Conservation (phyloP, 2,329 filamentous ascomycete genomes). For the Kalmusia sp. region DNA sequence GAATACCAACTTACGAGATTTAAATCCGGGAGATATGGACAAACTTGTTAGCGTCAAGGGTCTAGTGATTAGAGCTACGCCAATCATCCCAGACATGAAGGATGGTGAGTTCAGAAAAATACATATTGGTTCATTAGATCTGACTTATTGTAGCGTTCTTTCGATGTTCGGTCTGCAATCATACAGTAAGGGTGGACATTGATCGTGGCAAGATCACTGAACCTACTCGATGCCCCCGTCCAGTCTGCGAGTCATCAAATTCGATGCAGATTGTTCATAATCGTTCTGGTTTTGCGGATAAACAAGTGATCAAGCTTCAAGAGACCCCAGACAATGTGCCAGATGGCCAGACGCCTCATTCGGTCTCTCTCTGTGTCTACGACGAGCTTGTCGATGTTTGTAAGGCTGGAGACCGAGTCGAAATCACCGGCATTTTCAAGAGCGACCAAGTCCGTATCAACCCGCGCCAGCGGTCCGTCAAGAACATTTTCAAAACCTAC, state of each 20-base stretch:
- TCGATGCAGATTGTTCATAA: constrained; percentile 99
- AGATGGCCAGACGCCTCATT: constrained; percentile 95
- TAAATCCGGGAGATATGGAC: constrained; percentile 97
- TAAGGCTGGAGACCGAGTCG: constrained; percentile 94
- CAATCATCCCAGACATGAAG: constrained; percentile 98
- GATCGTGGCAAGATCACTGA: constrained; percentile 97
- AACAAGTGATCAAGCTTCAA: constrained; percentile 98
- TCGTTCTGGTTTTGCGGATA: constrained; percentile 91
- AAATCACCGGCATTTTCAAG: constrained; percentile 96
- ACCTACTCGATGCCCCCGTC: constrained; percentile 86
- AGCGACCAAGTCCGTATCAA: constrained; percentile 94
- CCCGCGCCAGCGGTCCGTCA: constrained; percentile 88
- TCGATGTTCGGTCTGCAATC: constrained; percentile 90
- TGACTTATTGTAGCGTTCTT: constrained; percentile 75
- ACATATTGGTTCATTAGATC: not conserved
- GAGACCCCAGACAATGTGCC: constrained; percentile 96
- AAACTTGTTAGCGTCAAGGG: constrained; percentile 95
- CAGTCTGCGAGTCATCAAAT: constrained; percentile 82
- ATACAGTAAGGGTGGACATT: constrained; percentile 87
- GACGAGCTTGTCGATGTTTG: constrained; percentile 97
- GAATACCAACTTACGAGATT: constrained; percentile 87
- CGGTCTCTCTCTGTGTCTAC: constrained; percentile 94
- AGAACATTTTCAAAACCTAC: constrained; percentile 97
- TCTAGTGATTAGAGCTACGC: constrained; percentile 92
- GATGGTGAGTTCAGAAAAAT: constrained; percentile 59